Evolutionary conservation across 2,329 filamentous ascomycete species (phyloP), one percentile per base, ranked within the genome.

Genomic region (Canariomyces notabilis): DNA sequence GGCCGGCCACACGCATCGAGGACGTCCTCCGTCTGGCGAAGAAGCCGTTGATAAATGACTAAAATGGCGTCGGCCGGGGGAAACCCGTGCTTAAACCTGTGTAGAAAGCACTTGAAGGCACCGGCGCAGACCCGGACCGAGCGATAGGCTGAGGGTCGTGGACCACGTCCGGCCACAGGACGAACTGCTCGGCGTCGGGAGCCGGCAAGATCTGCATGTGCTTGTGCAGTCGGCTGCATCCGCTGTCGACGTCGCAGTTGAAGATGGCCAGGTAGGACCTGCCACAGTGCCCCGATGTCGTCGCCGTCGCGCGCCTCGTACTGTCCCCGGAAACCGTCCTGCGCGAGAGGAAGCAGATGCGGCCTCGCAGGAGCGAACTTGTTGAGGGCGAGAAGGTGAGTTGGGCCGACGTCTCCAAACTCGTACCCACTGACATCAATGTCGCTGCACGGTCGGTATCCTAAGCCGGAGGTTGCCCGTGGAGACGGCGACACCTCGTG

Each of bases 141-240:
- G n/a, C n/a, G n/a, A n/a, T n/a, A n/a, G n/a, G n/a, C n/a, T n/a
- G n/a, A n/a, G n/a, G n/a, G n/a, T n/a, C n/a, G n/a, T n/a, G n/a
- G n/a, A n/a, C n/a, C n/a, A n/a, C n/a, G n/a, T n/a, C n/a, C 4
- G 43, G 57, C 54, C 61, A 59, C 20, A 54, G 43, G 42, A 44
- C 45, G 50, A 67, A 62, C 9, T 53, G 22, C 3, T 62, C 47
- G 2, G 37, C 26, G 40, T 59, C 56, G 2, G 58, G 58, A 40
- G 54, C 58, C 0, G 68, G 68, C 6, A 73, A 55, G 1, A 68
- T 52, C 50, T 76, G 73, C 49, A 76, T 49, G 58, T 75, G 73
- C 57, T 76, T 76, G 51, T 76, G 74, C 39, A 68, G 55, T 8
- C 73, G 56, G 42, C 70, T 74, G 43, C 70, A 72, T 1, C 73